These are phyloP conservation scores for Microbotryum lychnidis-dioicae DNA, from an alignment of 1,284 basidiomycete genomes.

Conservation along the genomic window DNA sequence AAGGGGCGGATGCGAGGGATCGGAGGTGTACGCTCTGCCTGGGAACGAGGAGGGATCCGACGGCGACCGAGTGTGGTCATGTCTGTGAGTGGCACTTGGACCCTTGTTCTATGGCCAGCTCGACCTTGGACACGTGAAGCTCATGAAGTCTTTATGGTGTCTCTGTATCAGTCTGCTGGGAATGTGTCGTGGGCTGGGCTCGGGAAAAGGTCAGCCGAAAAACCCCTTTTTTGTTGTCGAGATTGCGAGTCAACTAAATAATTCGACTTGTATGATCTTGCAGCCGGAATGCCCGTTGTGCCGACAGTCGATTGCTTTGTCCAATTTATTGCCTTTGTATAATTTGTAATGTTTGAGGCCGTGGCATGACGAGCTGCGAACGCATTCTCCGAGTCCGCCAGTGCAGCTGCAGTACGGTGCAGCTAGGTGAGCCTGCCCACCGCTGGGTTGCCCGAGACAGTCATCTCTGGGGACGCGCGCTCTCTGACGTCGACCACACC, in stretches of 20 bases:
- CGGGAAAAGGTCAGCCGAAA: conserved; percentile 36
- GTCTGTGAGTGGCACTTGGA: conserved; percentile 30
- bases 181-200: conserved; percentile 42
- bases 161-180: conserved; percentile 37
- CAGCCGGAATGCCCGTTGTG: conserved; percentile 39
- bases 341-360: conserved; percentile 21
- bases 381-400: too few species aligned
- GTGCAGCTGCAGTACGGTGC: too few species aligned
- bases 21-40: conserved; percentile 41
- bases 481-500: too few species aligned
- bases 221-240: not conserved
- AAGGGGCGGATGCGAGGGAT: conserved; percentile 23
- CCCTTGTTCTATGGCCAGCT: not conserved
- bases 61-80: conserved; percentile 42
- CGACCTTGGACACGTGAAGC: too few species aligned
- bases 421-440: too few species aligned
- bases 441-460: too few species aligned
- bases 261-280: too few species aligned
- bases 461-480: too few species aligned
- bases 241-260: not conserved
- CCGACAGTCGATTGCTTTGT: conserved; percentile 32
- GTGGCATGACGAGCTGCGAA: too few species aligned
- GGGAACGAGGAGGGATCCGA: conserved; percentile 36
- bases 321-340: conserved; percentile 35
- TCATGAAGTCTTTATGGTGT: not conserved